Evolutionary conservation across 176 grass and related monocot genomes (phyloP).

Genomic region (Eleusine indica): DNA sequence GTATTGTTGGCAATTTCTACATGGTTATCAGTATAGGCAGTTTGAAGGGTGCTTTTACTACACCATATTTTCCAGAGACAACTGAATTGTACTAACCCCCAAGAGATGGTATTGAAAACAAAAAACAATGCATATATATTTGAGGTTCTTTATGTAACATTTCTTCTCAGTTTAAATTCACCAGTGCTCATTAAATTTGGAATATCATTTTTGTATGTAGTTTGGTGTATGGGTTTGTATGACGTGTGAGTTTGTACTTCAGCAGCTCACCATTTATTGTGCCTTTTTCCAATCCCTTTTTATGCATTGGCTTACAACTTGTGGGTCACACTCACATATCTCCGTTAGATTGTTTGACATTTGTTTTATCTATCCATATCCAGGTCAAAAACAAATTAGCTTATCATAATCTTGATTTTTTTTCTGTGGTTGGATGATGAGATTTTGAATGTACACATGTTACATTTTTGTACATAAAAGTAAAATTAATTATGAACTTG

Average conservation of each 20-base stretch:
- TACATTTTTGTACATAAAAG: neutral
- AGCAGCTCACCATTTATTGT: neutral
- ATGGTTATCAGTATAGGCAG: slow-evolving; percentile 74
- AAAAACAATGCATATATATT: slow-evolving; percentile 21
- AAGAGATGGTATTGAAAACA: neutral
- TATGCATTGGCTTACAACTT: slow-evolving; percentile 24
- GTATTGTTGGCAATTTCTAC: slow-evolving; percentile 72
- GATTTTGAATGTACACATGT: neutral
- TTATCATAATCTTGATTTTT: neutral
- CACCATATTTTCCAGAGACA: slow-evolving; percentile 23
- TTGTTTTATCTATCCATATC: slow-evolving; percentile 2
- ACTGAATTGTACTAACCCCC: slow-evolving; percentile 16
- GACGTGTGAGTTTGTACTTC: neutral
- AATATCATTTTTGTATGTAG: slow-evolving; percentile 38
- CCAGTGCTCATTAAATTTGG: neutral
- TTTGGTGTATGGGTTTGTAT: slow-evolving; percentile 13
- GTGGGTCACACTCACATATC: slow-evolving; percentile 20
- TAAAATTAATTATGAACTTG: neutral
- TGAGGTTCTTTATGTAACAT: slow-evolving; percentile 18
- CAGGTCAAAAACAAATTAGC: neutral
- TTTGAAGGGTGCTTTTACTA: slow-evolving; percentile 16
- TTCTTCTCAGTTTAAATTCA: neutral
- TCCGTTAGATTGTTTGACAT: neutral
- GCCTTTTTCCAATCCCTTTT: slow-evolving; percentile 2
- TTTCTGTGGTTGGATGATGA: slow-evolving; percentile 11